Percentiles rank a stretch among this genome's conserved stretches.
phyloP scores from a whole-genome alignment of 495 filamentous ascomycete species.

The Podospora anserina region DNA sequence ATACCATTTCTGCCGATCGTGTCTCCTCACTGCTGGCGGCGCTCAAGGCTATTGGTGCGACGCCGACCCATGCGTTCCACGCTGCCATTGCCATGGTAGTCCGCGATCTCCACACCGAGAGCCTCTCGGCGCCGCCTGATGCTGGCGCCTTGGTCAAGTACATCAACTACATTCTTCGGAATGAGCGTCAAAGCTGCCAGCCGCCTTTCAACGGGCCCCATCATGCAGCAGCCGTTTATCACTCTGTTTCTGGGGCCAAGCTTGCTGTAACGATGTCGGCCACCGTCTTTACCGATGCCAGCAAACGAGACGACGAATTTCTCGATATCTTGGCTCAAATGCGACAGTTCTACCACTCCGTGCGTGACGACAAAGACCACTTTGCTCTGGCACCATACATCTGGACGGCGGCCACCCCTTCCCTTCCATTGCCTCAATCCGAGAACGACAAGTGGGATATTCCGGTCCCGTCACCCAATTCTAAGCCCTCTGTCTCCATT shows the following conservation, averaged over 20 bases:
- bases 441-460: slow-evolving; percentile 7
- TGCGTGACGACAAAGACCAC: slow-evolving; percentile 15
- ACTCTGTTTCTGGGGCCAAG: slow-evolving; percentile 28
- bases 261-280: slow-evolving; percentile 22
- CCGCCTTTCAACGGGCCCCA: slow-evolving; percentile 27
- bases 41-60: slow-evolving; percentile 28
- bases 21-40: slow-evolving; percentile 20
- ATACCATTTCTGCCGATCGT: slow-evolving; percentile 13
- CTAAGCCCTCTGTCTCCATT: slow-evolving; percentile 36
- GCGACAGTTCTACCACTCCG: background rate
- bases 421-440: slow-evolving; percentile 16
- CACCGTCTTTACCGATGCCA: background rate
- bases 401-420: slow-evolving; percentile 27
- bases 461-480: slow-evolving; percentile 31
- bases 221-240: slow-evolving; percentile 34
- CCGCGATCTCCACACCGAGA: slow-evolving; percentile 22
- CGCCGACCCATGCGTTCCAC: slow-evolving; percentile 37
- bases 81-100: slow-evolving; percentile 32
- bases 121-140: background rate
- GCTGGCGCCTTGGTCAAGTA: slow-evolving; percentile 19
- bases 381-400: slow-evolving; percentile 18
- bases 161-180: slow-evolving; percentile 34
- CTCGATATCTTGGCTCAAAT: slow-evolving; percentile 1
- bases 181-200: slow-evolving; percentile 28
- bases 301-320: slow-evolving; percentile 8